Percentiles rank a stretch among this genome's conserved stretches.
Conservation (phyloP, 495 filamentous ascomycete species). For the Talaromyces ruber region DNA sequence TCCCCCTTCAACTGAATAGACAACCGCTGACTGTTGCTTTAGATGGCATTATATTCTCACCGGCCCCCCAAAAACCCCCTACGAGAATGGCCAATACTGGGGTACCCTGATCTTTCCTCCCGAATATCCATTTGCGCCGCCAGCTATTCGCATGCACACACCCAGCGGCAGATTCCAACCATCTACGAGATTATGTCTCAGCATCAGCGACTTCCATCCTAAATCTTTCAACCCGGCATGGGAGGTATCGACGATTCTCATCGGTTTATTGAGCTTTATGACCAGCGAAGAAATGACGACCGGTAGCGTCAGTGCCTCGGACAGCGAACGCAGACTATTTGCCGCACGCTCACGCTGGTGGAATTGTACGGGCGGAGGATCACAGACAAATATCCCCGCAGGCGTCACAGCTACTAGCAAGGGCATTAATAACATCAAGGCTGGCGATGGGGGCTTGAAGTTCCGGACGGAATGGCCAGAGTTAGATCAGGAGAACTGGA, state of each 20-base stretch:
- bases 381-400: slow-evolving; percentile 41
- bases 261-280: slow-evolving; percentile 94
- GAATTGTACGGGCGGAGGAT: slow-evolving; percentile 95
- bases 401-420: slow-evolving; percentile 36
- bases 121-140: slow-evolving; percentile 94
- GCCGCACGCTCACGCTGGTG: slow-evolving; percentile 84
- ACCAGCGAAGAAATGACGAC: slow-evolving; percentile 99
- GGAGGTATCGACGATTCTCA: slow-evolving; percentile 94
- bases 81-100: slow-evolving; percentile 96
- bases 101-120: slow-evolving; percentile 91
- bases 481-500: slow-evolving; percentile 83
- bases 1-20: background rate
- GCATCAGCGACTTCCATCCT: slow-evolving; percentile 94
- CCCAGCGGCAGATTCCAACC: slow-evolving; percentile 93
- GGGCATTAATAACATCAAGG: slow-evolving; percentile 62
- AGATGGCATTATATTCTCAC: slow-evolving; percentile 99
- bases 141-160: slow-evolving; percentile 98
- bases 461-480: slow-evolving; percentile 89
- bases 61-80: slow-evolving; percentile 89
- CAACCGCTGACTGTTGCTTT: background rate
- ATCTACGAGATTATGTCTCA: slow-evolving; percentile 83
- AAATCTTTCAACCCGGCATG: slow-evolving; percentile 98
- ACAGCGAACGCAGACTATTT: slow-evolving; percentile 68
- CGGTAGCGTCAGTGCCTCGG: slow-evolving; percentile 72
- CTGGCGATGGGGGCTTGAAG: slow-evolving; percentile 86